phyloP scores from a whole-genome alignment of 805 yeast species.

The Sugiyamaella floridensis region DNA sequence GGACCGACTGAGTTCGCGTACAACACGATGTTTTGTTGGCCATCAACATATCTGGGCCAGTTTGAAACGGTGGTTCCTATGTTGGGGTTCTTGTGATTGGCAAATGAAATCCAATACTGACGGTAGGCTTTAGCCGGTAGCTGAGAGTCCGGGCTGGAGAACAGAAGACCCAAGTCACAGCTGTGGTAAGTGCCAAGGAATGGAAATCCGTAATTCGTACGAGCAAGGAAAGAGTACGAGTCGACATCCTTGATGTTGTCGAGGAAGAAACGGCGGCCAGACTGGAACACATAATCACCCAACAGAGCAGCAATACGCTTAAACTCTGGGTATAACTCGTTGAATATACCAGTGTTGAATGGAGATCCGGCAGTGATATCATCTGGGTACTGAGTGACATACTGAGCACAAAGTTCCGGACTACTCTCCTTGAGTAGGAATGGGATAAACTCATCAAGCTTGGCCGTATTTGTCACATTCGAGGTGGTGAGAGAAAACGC shows the following conservation, averaged over 20 bases:
- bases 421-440: no score
- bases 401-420: neutral
- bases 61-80: no score
- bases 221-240: conserved; percentile 6
- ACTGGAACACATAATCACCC: conserved; percentile 14
- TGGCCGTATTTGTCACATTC: conserved; percentile 6
- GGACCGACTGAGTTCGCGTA: no score
- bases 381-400: conserved; percentile 10
- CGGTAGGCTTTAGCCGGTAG: no score
- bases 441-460: conserved; percentile 2
- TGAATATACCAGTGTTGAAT: conserved; percentile 8
- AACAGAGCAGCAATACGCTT: conserved; percentile 15
- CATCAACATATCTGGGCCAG: no score
- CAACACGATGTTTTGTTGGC: no score
- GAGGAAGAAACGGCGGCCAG: conserved; percentile 13
- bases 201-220: conserved; percentile 4
- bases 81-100: no score
- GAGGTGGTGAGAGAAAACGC: conserved; percentile 5
- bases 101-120: no score
- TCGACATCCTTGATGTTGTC: conserved; percentile 7
- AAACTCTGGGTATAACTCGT: conserved; percentile 10
- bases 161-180: conserved; percentile 5
- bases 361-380: conserved; percentile 15
- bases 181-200: conserved; percentile 14
- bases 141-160: neutral